phyloP scores from a whole-genome alignment of 345 rosid species.

The Melaleuca quinquenervia region DNA sequence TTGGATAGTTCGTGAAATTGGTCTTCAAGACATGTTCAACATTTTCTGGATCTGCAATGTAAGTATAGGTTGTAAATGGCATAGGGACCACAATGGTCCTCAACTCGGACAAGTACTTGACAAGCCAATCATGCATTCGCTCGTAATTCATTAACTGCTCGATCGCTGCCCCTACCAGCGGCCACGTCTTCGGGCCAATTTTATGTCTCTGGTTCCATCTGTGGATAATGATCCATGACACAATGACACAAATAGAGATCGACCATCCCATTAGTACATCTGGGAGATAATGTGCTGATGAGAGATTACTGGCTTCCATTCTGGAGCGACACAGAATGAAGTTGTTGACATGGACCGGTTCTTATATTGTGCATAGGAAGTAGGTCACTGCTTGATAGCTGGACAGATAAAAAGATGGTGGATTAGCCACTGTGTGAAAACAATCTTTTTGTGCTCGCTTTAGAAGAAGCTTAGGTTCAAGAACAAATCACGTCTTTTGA shows the following conservation, averaged over 20 bases:
- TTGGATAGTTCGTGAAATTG: slow-evolving; percentile 78
- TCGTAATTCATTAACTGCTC: slow-evolving; percentile 74
- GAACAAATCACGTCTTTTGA: neutral
- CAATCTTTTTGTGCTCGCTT: neutral
- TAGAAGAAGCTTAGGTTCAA: neutral
- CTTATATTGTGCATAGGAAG: neutral
- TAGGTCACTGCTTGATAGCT: neutral
- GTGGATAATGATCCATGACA: slow-evolving; percentile 58
- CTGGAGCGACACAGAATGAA: neutral
- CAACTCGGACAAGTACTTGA: slow-evolving; percentile 42
- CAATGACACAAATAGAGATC: slow-evolving; percentile 29
- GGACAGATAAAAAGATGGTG: neutral
- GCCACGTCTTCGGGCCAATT: slow-evolving; percentile 91
- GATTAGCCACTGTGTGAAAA: neutral
- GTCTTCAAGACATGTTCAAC: slow-evolving; percentile 88
- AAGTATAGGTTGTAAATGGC: slow-evolving; percentile 82
- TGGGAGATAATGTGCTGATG: neutral
- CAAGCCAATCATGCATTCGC: slow-evolving; percentile 93
- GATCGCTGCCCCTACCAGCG: slow-evolving; percentile 77
- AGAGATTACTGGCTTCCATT: neutral
- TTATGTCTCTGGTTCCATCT: slow-evolving; percentile 67
- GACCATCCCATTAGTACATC: neutral
- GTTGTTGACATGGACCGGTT: neutral
- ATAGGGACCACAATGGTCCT: slow-evolving; percentile 80
- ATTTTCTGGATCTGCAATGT: slow-evolving; percentile 86